Conservation (phyloP, 2,329 filamentous ascomycete species). For the Colletotrichum liriopes region DNA sequence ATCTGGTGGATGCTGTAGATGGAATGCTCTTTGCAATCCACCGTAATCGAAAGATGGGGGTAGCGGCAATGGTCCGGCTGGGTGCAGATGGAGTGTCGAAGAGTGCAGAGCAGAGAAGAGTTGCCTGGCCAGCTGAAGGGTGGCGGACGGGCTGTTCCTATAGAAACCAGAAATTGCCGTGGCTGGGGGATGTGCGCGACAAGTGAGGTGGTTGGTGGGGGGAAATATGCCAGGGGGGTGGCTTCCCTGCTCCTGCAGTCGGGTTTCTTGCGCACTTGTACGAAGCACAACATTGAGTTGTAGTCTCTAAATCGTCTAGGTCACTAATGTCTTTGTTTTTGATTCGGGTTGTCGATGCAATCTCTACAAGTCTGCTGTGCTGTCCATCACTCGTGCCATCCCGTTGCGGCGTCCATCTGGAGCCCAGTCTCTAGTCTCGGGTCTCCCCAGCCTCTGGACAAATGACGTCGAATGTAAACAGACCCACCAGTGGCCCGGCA, state of each 20-base stretch:
- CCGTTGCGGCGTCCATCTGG: neutral
- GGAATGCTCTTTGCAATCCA: conserved; percentile 32
- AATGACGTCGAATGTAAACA: conserved; percentile 56
- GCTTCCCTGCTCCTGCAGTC: conserved; percentile 10
- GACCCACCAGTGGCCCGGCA: conserved; percentile 44
- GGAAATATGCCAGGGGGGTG: conserved; percentile 6
- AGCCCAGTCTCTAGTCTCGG: neutral
- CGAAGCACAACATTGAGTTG: neutral
- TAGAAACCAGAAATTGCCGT: conserved; percentile 47
- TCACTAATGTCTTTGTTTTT: too few relatives aligned
- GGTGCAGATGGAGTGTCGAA: conserved; percentile 10
- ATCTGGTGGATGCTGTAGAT: conserved; percentile 13
- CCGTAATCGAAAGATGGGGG: conserved; percentile 4
- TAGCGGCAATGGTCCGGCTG: neutral
- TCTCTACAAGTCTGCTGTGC: neutral
- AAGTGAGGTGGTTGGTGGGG: conserved; percentile 44
- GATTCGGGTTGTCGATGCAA: neutral
- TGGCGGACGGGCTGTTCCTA: conserved; percentile 44
- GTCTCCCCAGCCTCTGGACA: neutral
- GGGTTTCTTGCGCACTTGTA: neutral
- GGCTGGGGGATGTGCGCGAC: conserved; percentile 43
- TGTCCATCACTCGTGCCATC: neutral
- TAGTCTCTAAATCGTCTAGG: neutral
- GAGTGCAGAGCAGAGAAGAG: conserved; percentile 25
- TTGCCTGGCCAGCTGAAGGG: conserved; percentile 31